Percentiles rank a stretch among this genome's conserved stretches.
Conservation (phyloP, 257 asterid genomes). For the Solanum clarkiae region DNA sequence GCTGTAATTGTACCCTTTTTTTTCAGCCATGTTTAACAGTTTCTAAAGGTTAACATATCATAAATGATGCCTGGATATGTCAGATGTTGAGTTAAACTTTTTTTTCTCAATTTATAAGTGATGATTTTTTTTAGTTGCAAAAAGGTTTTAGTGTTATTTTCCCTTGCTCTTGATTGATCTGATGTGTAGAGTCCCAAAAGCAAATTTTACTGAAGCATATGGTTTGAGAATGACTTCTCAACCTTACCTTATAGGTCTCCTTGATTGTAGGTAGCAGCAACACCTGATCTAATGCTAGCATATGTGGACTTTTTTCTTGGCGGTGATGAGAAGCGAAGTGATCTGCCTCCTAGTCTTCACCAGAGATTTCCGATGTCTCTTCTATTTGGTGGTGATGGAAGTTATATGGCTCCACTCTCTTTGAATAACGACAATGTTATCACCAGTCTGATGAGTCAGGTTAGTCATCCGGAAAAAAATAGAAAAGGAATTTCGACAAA, state of each 20-base stretch:
- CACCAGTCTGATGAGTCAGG: conserved; percentile 99
- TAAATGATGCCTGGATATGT: background rate
- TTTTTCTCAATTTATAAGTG: background rate
- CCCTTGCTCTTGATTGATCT: background rate
- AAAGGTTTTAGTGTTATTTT: background rate
- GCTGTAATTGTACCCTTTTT: background rate
- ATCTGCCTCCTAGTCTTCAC: conserved; percentile 76
- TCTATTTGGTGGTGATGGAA: conserved; percentile 93
- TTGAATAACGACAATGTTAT: conserved; percentile 77
- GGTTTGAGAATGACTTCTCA: background rate
- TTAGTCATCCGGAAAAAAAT: conserved; percentile 11
- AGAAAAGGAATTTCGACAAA: background rate
- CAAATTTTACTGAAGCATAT: background rate
- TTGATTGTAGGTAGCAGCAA: conserved; percentile 76
- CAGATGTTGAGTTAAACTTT: background rate
- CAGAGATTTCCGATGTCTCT: conserved; percentile 86
- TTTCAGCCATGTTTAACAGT: background rate
- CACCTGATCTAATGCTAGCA: conserved; percentile 93
- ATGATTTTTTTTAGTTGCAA: background rate
- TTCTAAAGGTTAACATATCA: background rate
- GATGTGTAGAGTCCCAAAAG: background rate
- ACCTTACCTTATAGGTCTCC: conserved; percentile 2
- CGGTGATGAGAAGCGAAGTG: conserved; percentile 92
- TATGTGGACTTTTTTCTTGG: conserved; percentile 93
- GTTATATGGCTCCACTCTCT: conserved; percentile 85